phyloP scores from a whole-genome alignment of 2,329 filamentous ascomycete species.

The Pseudofabraea citricarpa region DNA sequence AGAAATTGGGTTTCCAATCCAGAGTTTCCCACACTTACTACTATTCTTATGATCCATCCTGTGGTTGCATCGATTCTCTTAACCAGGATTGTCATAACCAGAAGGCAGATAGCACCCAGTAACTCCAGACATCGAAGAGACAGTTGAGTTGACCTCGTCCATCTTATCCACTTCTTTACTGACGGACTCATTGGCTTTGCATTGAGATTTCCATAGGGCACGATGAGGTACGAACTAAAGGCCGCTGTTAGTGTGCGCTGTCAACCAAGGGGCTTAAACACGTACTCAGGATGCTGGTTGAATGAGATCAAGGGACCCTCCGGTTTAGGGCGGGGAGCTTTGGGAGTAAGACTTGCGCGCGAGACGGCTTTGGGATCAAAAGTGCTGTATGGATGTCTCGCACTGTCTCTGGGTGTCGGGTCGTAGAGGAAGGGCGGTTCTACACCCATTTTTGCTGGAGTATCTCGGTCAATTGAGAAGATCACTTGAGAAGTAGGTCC shows the following conservation, averaged over 20 bases:
- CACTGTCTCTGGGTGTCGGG: constrained; percentile 39
- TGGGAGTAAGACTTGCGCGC: constrained; percentile 68
- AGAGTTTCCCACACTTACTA: constrained; percentile 57
- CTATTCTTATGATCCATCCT: constrained; percentile 72
- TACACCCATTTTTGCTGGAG: constrained; percentile 44
- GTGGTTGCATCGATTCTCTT: constrained; percentile 58
- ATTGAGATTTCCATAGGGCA: constrained; percentile 55
- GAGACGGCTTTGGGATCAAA: constrained; percentile 88
- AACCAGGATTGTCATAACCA: constrained; percentile 75
- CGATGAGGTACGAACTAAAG: constrained; percentile 50
- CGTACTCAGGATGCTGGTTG: constrained; percentile 83
- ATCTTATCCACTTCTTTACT: constrained; percentile 68
- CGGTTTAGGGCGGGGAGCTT: constrained; percentile 56
- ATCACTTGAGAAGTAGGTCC: no score
- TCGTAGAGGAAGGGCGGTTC: constrained; percentile 73
- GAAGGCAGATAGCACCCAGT: constrained; percentile 62
- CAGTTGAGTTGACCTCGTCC: constrained; percentile 65
- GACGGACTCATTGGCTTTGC: constrained; percentile 63
- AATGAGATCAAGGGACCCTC: constrained; percentile 76
- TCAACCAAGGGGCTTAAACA: constrained; percentile 26
- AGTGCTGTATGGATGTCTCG: constrained; percentile 44
- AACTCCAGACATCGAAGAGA: constrained; percentile 62
- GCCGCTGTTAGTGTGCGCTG: constrained; percentile 11
- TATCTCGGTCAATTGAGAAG: no score
- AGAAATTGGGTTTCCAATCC: no score